Evolutionary conservation across 2,329 filamentous ascomycete genomes (phyloP), one percentile per base, ranked within the genome.

Genomic region (Arthrobotrys conoides): DNA sequence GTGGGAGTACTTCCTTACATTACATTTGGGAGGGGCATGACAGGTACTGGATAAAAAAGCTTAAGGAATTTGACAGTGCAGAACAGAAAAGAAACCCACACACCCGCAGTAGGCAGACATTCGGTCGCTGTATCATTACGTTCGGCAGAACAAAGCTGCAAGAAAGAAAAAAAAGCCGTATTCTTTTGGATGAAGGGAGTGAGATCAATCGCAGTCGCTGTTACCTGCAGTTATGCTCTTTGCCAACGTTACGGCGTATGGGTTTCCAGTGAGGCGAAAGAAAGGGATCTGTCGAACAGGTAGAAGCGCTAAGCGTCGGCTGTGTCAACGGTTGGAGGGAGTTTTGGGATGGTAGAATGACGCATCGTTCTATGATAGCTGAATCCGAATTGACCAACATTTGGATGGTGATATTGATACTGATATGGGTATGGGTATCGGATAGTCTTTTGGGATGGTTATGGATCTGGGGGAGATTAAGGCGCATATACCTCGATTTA

Each of bases 231-330:
- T n/a, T 20, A 18, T 4, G 12, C 27, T n/a, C 22, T 61, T 38
- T 63, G 5, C 33, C 41, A 24, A 53, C 61, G 27, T 30, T 30
- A 30, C 27, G 59, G 51, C 48, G 36, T 27, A 46, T 68, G 36
- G 36, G 16, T 46, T 24, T 22, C 49, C 9, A 30, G 61, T 53
- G 68, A 78, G 75, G 75, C 68, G 63, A 65, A 67, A 27, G 27
- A 30, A 22, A 10, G 30, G 18, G 44, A 20, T 46, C 44, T 41
- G 41, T 24, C 24, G 20, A 57, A 69, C 68, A 78, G 75, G 75
- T 72, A 78, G 75, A 78, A 78, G 68, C 75, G 75, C 75, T 72
- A 78, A 69, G 68, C 63, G 53, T 71, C 63, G 73, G 73, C 68
- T 78, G 73, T 72, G 75, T 71, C 22, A 72, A 65, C 18, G 38